Base-by-base conservation (phyloP, 2,329 filamentous ascomycete genomes). In the Aspergillus novoparasiticus region DNA sequence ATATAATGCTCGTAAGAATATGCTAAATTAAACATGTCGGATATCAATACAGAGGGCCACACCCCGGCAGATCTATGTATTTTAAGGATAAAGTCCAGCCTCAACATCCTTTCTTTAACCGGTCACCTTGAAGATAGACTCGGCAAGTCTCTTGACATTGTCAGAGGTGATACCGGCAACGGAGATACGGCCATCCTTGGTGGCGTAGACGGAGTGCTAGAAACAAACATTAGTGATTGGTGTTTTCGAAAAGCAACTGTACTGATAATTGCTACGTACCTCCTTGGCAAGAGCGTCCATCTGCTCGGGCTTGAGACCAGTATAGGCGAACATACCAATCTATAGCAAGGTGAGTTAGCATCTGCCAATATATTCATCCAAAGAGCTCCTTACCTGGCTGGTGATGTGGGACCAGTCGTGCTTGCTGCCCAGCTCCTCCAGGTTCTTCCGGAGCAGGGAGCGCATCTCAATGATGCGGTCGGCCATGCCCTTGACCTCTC, bases 241-340 rank as follows among this genome's bases (percentile, higher is more conserved):
- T 16, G 19, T 21, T 8, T 51, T 19, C 26, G 46, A 51, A 57
- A 30, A 53, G 34, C 23, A 23, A 39, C 21, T 19, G 28, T 21
- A 11, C 34, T 30, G 30, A 23, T 23, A 58, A 60, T 32, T 19
- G 28, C 6, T 56, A 66, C 83, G 76, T 75, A 87, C 86, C 85
- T 98, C 92, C 85, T 96, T 93, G 71, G 94, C 92, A 66, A 99
- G 86, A 74, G 84, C 84, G 61, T 94, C 91, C 92, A 98, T 97
- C 84, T 97, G 91, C 82, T 94, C 90, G 60, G 94, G 84, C 73
- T 86, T 94, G 74, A 99, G 84, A 66, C 95, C 95, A 58, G 95
- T 99, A 87, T 96, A 99, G 72, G 95, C 94, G 77, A 99, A 99
- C 95, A 99, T 99, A 83, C 95, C 95, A 75, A 99, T 99, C 87